A percentile compares a stretch with the other conserved stretches of the same genome.
phyloP scores from a whole-genome alignment of 768 basidiomycete genomes.

The Tylopilus felleus region DNA sequence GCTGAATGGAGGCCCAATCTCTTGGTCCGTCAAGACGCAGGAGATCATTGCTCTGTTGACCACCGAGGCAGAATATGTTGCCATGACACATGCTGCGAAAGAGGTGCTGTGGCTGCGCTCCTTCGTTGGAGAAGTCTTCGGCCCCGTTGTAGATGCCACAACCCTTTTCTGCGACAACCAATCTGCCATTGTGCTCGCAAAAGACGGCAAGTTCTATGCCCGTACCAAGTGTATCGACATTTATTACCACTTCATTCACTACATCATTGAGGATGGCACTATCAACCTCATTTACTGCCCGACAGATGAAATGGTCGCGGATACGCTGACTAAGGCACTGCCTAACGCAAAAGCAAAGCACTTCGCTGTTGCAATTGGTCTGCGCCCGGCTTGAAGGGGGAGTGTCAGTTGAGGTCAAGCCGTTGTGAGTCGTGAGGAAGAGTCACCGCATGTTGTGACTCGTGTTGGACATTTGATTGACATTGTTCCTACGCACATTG shows the following conservation, averaged over 20 bases:
- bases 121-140: background rate
- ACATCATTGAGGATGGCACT: background rate
- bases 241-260: background rate
- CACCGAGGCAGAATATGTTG: background rate
- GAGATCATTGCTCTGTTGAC: background rate
- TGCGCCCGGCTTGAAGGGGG: background rate
- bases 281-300: background rate
- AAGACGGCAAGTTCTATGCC: background rate
- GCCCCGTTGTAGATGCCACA: background rate
- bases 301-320: too few relatives aligned
- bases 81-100: background rate
- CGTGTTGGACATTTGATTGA: too few relatives aligned
- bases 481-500: too few relatives aligned
- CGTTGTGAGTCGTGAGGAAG: too few relatives aligned
- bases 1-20: background rate
- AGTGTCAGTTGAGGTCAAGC: background rate
- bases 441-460: too few relatives aligned
- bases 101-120: background rate
- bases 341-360: background rate
- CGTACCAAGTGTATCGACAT: background rate
- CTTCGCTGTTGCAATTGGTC: background rate
- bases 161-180: background rate
- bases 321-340: background rate
- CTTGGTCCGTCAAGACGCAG: background rate
- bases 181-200: background rate